Evolutionary conservation across 2,329 filamentous ascomycete genomes (phyloP).

Genomic region (Aspergillus hortae): DNA sequence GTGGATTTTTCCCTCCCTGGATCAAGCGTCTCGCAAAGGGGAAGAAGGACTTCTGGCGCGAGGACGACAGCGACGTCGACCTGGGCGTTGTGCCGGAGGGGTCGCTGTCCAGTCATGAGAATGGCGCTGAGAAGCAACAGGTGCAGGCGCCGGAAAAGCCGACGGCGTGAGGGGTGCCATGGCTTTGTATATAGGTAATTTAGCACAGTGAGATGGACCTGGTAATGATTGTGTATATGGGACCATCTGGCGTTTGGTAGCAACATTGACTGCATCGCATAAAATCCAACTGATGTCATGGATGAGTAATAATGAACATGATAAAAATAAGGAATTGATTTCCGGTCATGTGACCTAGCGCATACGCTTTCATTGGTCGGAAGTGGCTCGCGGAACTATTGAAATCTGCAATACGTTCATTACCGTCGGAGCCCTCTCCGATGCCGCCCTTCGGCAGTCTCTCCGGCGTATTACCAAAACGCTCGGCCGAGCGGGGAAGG

Average conservation of each 20-base stretch:
- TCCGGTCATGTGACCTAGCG: neutral
- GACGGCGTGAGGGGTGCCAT: neutral
- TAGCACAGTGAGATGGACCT: neutral
- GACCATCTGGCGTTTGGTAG: neutral
- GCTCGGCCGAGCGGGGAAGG: neutral
- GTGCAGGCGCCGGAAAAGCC: neutral
- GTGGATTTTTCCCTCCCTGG: constrained; percentile 74
- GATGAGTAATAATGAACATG: too few species aligned
- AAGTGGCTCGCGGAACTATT: neutral
- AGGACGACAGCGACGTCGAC: constrained; percentile 22
- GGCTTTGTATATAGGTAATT: constrained; percentile 1
- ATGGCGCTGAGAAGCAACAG: constrained; percentile 7
- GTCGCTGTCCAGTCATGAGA: constrained; percentile 17
- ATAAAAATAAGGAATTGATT: neutral
- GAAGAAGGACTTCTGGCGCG: constrained; percentile 70
- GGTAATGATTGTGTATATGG: neutral
- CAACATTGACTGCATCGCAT: too few species aligned
- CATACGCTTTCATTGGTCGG: neutral
- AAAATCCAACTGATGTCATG: too few species aligned
- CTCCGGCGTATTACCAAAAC: neutral
- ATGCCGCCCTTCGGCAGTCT: neutral
- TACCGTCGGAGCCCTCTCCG: neutral
- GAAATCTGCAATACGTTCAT: neutral
- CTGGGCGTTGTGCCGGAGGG: constrained; percentile 9
- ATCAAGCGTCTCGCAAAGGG: constrained; percentile 60